Evolutionary conservation across 345 rosid species (phyloP), one percentile per base, ranked within the genome.

Genomic region (Angophora floribunda): DNA sequence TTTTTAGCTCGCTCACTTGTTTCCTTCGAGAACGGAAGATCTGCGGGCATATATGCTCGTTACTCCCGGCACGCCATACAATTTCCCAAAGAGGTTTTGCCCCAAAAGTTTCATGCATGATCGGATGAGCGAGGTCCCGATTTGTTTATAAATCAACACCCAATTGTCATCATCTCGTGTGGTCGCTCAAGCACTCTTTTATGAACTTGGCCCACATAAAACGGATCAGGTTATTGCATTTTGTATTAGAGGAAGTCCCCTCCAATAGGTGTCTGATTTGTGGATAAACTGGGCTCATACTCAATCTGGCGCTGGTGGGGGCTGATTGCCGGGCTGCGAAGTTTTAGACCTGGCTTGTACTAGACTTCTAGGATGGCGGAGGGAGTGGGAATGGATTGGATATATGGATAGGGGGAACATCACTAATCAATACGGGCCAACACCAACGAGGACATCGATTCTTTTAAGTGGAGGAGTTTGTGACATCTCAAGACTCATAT

Each of bases 301-400:
- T 70, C 0, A 0, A 70, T 19, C 26, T 12, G 24, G 49, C 49
- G 2, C 41, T 36, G 10, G 30, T 6, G 24, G 24, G 26, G 26
- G 36, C 22, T 9, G 45, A 36, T 36, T 15, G 47, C 11, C 24
- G 11, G 49, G 49, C 14, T 21, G 26, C 4, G 15, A 75, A 28
- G 79, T 0, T 16, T 32, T 16, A 16, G 79, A 41, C 41, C 13
- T 1, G 28, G 14, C 6, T 11, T n/a, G 3, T 0, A n/a, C 3
- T 59, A 24, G 13, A 59, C n/a, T 4, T 59, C 12, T 26, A 36
- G 47, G 26, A 70, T 70, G 82, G 5, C 0, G 7, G 47, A 75
- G 26, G 7, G 26, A 26, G 49, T 19, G 7, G 7, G 28, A 75
- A 75, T 10, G 82, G 13, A 41, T 7, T 1, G 4, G 36, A 36